Conservation (phyloP, 1,284 basidiomycete genomes). For the Ceratobasidium sp. region DNA sequence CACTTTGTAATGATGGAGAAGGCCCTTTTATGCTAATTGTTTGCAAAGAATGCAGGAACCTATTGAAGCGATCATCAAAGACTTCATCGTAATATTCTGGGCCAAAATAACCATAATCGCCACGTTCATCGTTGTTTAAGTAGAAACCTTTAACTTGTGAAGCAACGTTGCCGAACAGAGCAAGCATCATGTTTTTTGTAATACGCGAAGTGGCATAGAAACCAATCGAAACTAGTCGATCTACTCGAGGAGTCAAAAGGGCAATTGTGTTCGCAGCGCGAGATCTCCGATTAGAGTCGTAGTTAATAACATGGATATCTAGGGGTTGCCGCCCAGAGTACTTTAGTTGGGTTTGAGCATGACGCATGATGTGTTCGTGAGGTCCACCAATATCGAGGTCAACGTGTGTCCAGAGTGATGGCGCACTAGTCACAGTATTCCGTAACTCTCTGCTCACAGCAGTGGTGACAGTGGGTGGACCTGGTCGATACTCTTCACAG, state of each 20-base stretch:
- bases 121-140: too few species aligned
- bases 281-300: not conserved
- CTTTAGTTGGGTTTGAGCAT: not conserved
- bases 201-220: not conserved
- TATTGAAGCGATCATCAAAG: not conserved
- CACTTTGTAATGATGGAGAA: not conserved
- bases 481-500: not conserved
- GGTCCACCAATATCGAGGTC: not conserved
- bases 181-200: not conserved
- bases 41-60: too few species aligned
- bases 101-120: too few species aligned
- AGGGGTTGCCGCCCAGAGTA: not conserved
- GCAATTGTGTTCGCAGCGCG: not conserved
- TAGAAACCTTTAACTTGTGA: too few species aligned
- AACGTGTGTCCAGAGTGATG: not conserved
- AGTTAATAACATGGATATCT: not conserved
- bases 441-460: not conserved
- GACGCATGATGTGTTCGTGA: too few species aligned
- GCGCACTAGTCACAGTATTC: not conserved
- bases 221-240: not conserved
- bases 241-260: not conserved
- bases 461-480: not conserved
- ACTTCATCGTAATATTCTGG: too few species aligned
- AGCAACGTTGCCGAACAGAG: not conserved
- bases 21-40: too few species aligned